A percentile compares a stretch with the other conserved stretches of the same genome.
Conservation (phyloP, 2,329 filamentous ascomycete species). For the Diaporthe amygdali region DNA sequence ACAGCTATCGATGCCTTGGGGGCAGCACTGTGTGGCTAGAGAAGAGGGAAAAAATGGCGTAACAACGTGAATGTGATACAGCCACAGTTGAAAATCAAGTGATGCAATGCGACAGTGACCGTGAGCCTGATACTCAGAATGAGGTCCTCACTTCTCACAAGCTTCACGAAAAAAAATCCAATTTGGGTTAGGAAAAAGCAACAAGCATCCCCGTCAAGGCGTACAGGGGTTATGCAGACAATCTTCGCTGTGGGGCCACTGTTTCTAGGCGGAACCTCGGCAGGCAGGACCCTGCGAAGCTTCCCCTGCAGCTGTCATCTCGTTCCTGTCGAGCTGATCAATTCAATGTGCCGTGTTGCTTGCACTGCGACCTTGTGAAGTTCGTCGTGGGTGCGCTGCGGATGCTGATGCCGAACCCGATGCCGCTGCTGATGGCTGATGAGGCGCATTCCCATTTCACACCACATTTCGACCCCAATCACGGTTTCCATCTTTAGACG, state of each 20-base stretch:
- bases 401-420: slow-evolving; percentile 1
- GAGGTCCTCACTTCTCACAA: neutral
- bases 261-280: neutral
- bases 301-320: slow-evolving; percentile 20
- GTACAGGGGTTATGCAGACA: slow-evolving; percentile 7
- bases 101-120: neutral
- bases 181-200: neutral
- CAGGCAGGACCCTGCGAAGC: slow-evolving; percentile 18
- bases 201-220: neutral
- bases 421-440: neutral
- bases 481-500: slow-evolving; percentile 15
- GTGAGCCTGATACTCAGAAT: neutral
- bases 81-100: neutral
- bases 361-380: slow-evolving; percentile 4
- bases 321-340: neutral
- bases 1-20: neutral
- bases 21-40: neutral
- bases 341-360: neutral
- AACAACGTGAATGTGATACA: neutral
- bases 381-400: slow-evolving; percentile 6
- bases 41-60: neutral
- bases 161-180: slow-evolving; percentile 8
- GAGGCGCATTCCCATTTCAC: slow-evolving; percentile 2
- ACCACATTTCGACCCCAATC: slow-evolving; percentile 7
- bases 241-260: neutral